Base-by-base conservation (phyloP, 371 early-diverging fungal genomes). In the Rhizomucor miehei region DNA sequence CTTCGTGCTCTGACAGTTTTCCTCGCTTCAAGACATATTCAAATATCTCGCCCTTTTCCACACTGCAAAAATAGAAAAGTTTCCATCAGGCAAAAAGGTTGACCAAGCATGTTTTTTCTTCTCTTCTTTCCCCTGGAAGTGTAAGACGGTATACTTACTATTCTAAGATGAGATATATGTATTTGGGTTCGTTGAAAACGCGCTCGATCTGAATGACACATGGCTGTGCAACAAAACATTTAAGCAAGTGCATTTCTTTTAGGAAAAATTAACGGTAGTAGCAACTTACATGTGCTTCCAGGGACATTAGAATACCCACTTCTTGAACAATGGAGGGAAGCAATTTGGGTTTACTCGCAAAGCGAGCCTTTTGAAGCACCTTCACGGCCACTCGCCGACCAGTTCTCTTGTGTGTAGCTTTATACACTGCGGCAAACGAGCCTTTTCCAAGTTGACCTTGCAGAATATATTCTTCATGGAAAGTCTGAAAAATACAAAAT, bases 11-110 rank as follows among this genome's bases (percentile, higher is more conserved):
- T 11, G 84, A 70, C 51, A 94, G 83, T 20, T 71, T 70, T 39
- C 86, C 85, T 23, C 84, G 81, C 21, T 77, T 71, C 6, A 89
- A 86, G 43, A 97, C 91, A 34, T 88, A 86, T 39, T 95, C 93
- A 65, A 97, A 98, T n/a, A 98, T 67, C 64, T 98, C 98, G 21
- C 97, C 97, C 49, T 88, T 94, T 29, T 58, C 60, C 0, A 82
- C 81, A 44, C 86, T 82, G 60, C 6, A 17, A 1, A 46, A n/a
- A n/a, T n/a, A n/a, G n/a, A n/a, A n/a, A n/a, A n/a, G n/a, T n/a
- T n/a, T n/a, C n/a, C n/a, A n/a, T n/a, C n/a, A n/a, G n/a, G n/a
- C n/a, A n/a, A n/a, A n/a, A n/a, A n/a, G n/a, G n/a, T n/a, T n/a
- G n/a, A n/a, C n/a, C n/a, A n/a, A n/a, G n/a, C n/a, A n/a, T n/a